A percentile compares a stretch with the other conserved stretches of the same genome.
These are phyloP conservation scores for Leccinum idahoense DNA, from an alignment of 1,284 basidiomycete species.

Conservation along the genomic window DNA sequence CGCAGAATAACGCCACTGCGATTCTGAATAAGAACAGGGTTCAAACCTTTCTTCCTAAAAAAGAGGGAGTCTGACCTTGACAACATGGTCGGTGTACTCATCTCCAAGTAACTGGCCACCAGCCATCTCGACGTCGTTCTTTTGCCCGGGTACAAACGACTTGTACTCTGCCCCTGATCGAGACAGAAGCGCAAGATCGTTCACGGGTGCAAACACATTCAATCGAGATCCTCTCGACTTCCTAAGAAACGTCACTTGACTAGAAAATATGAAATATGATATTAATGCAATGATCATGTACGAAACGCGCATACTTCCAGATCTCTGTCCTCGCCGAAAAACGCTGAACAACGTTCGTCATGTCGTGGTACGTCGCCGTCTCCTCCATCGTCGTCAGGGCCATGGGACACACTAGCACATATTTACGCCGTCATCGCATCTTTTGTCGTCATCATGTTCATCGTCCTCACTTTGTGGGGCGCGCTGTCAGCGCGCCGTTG, in stretches of 20 bases:
- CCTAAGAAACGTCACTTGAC: slow-evolving; percentile 82
- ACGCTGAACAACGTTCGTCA: no score
- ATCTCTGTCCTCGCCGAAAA: slow-evolving; percentile 57
- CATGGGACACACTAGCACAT: no score
- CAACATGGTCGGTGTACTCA: slow-evolving; percentile 90
- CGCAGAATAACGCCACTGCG: slow-evolving; percentile 91
- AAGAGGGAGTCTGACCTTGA: slow-evolving; percentile 52
- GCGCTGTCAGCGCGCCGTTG: no score
- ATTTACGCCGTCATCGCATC: no score
- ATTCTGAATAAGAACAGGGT: slow-evolving; percentile 44
- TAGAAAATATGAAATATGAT: slow-evolving; percentile 27
- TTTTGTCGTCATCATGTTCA: no score
- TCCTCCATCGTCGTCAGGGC: no score
- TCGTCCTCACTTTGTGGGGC: no score
- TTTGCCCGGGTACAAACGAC: slow-evolving; percentile 56
- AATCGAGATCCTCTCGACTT: slow-evolving; percentile 73
- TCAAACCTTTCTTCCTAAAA: not conserved
- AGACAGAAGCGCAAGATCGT: slow-evolving; percentile 78
- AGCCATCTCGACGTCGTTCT: slow-evolving; percentile 72
- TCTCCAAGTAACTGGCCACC: slow-evolving; percentile 88
- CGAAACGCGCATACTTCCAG: slow-evolving; percentile 68
- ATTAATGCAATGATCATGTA: not conserved
- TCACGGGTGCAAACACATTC: slow-evolving; percentile 84
- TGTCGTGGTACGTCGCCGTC: no score
- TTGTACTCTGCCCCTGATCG: slow-evolving; percentile 55